phyloP scores from a whole-genome alignment of 2,329 filamentous ascomycete species.

The Aspergillus sp. region DNA sequence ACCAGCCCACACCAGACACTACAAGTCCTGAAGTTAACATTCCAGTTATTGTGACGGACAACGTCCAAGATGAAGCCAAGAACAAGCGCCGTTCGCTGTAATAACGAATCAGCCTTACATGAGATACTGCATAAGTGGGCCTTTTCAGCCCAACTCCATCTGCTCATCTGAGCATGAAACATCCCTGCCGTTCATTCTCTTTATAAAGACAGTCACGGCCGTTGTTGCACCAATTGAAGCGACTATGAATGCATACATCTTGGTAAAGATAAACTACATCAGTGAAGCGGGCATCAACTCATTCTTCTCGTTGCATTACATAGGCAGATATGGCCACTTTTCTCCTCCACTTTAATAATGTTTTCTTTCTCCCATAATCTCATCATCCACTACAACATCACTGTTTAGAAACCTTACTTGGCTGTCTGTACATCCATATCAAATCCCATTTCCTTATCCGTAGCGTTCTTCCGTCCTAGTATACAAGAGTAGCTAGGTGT shows the following conservation, averaged over 20 bases:
- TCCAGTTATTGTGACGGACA: conserved; percentile 22
- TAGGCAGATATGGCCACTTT: background rate
- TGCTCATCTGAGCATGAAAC: background rate
- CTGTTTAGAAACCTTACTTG: too few species aligned
- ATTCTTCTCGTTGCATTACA: background rate
- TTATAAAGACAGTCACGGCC: background rate
- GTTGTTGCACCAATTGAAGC: background rate
- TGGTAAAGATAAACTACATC: background rate
- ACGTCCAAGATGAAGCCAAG: conserved; percentile 1
- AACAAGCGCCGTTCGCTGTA: conserved; percentile 1
- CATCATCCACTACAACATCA: background rate
- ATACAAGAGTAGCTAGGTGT: background rate
- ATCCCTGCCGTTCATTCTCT: background rate
- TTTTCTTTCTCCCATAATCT: too few species aligned
- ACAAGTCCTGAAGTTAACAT: conserved; percentile 10
- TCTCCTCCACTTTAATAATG: background rate
- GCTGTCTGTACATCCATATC: too few species aligned
- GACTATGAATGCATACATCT: background rate
- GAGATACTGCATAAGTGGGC: background rate
- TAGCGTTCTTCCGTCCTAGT: background rate
- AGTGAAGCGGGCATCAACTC: background rate
- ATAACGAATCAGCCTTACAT: background rate
- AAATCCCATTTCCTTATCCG: too few species aligned
- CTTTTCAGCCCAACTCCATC: background rate
- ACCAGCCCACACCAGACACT: background rate